Conservation (phyloP, 2,329 filamentous ascomycete species). For the Fusarium dimerum region DNA sequence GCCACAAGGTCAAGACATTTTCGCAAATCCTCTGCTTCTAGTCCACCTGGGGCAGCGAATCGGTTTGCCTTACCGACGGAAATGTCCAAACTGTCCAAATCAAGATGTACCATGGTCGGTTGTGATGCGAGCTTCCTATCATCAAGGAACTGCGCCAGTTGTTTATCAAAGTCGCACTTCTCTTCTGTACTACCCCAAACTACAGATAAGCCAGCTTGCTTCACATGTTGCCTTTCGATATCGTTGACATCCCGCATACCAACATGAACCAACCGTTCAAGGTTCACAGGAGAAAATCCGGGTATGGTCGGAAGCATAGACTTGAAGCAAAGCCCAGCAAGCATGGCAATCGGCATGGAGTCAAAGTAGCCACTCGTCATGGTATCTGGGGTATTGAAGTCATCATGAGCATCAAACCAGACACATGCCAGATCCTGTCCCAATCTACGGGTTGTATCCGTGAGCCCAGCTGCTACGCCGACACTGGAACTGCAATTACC, state of each 20-base stretch:
- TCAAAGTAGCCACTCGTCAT: slow-evolving; percentile 30
- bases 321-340: slow-evolving; percentile 28
- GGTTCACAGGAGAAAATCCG: slow-evolving; percentile 19
- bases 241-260: slow-evolving; percentile 32
- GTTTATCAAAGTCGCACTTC: slow-evolving; percentile 15
- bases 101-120: slow-evolving; percentile 35
- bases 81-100: slow-evolving; percentile 37
- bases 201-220: slow-evolving; percentile 30
- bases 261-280: slow-evolving; percentile 22
- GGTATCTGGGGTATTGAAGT: slow-evolving; percentile 34
- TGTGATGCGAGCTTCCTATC: slow-evolving; percentile 6
- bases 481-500: slow-evolving; percentile 41
- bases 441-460: slow-evolving; percentile 9
- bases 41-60: slow-evolving; percentile 35
- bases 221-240: slow-evolving; percentile 32
- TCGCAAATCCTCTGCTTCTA: slow-evolving; percentile 29
- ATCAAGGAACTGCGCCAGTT: slow-evolving; percentile 8
- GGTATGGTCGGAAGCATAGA: slow-evolving; percentile 20
- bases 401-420: slow-evolving; percentile 47
- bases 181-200: slow-evolving; percentile 29
- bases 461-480: slow-evolving; percentile 38
- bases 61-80: slow-evolving; percentile 38
- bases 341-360: slow-evolving; percentile 31
- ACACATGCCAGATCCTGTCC: slow-evolving; percentile 30
- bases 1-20: slow-evolving; percentile 21